phyloP scores from a whole-genome alignment of 1,139 yeast genomes.

The Neolecta irregularis region DNA sequence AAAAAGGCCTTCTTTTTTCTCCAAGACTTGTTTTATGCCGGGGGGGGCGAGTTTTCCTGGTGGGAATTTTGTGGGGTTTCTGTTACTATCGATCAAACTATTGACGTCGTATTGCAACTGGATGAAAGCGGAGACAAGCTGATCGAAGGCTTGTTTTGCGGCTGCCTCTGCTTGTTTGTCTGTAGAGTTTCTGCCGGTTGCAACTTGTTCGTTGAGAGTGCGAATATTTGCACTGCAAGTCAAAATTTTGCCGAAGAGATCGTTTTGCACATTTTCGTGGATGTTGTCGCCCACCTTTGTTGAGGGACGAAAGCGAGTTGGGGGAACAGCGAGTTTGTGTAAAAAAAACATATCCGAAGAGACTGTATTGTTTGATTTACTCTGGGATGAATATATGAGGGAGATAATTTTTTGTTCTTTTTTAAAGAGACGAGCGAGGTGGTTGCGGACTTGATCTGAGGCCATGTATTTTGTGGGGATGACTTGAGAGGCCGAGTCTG shows the following conservation, averaged over 20 bases:
- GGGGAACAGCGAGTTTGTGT: constrained; percentile 80
- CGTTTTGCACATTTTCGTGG: constrained; percentile 89
- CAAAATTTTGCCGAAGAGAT: constrained; percentile 61
- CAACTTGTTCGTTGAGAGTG: constrained; percentile 60
- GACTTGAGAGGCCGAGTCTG: constrained; percentile 25
- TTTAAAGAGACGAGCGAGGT: constrained; percentile 56
- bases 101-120: constrained; percentile 91
- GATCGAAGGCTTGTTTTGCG: constrained; percentile 18
- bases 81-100: constrained; percentile 81
- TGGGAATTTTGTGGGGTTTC: constrained; percentile 53
- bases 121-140: constrained; percentile 89
- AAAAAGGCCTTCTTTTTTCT: constrained; percentile 95
- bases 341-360: constrained; percentile 83
- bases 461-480: constrained; percentile 55
- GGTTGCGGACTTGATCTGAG: constrained; percentile 72
- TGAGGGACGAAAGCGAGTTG: constrained; percentile 91
- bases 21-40: constrained; percentile 93
- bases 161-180: constrained; percentile 19
- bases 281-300: constrained; percentile 93
- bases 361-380: constrained; percentile 28
- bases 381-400: constrained; percentile 21
- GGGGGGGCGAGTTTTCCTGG: constrained; percentile 61
- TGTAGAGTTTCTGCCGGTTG: constrained; percentile 29
- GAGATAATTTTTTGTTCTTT: constrained; percentile 51
- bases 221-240: constrained; percentile 69